Evolutionary conservation across 1,284 basidiomycete species (phyloP).

Genomic region (Papiliotrema terrestris): DNA sequence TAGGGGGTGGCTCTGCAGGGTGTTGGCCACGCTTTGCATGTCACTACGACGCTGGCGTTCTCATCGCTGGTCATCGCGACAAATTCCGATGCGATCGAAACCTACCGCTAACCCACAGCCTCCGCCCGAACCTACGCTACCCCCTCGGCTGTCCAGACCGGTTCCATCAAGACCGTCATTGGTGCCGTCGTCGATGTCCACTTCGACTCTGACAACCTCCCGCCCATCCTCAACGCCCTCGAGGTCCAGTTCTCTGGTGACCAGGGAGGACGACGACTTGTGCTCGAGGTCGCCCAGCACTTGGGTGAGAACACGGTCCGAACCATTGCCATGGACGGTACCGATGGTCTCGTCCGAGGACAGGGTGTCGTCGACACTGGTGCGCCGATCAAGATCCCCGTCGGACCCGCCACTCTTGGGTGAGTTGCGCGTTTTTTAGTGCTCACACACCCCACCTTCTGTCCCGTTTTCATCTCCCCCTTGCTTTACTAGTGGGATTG

Average conservation of each 20-base stretch:
- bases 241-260: slow-evolving; percentile 77
- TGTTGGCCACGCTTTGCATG: no score
- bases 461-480: no score
- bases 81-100: not conserved
- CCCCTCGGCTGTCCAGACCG: slow-evolving; percentile 67
- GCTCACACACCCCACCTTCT: not conserved
- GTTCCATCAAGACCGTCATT: slow-evolving; percentile 89
- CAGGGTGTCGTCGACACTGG: slow-evolving; percentile 96
- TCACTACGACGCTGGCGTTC: no score
- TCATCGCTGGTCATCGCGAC: no score
- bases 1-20: no score
- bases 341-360: slow-evolving; percentile 98
- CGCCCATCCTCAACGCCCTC: slow-evolving; percentile 95
- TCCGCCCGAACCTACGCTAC: slow-evolving; percentile 79
- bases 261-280: slow-evolving; percentile 74
- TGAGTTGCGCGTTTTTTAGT: slow-evolving; percentile 14
- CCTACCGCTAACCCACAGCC: slow-evolving; percentile 10
- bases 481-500: no score
- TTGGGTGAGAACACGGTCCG: slow-evolving; percentile 98
- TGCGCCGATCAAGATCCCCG: slow-evolving; percentile 91
- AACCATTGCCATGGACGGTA: slow-evolving; percentile 98
- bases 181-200: slow-evolving; percentile 99
- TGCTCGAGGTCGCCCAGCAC: slow-evolving; percentile 94
- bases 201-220: slow-evolving; percentile 84
- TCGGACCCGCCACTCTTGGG: slow-evolving; percentile 87